Percentiles rank a stretch among this genome's conserved stretches.
Evolutionary conservation across 352 stramenopile genomes (phyloP).

Genomic region (Pythium guiyangense): DNA sequence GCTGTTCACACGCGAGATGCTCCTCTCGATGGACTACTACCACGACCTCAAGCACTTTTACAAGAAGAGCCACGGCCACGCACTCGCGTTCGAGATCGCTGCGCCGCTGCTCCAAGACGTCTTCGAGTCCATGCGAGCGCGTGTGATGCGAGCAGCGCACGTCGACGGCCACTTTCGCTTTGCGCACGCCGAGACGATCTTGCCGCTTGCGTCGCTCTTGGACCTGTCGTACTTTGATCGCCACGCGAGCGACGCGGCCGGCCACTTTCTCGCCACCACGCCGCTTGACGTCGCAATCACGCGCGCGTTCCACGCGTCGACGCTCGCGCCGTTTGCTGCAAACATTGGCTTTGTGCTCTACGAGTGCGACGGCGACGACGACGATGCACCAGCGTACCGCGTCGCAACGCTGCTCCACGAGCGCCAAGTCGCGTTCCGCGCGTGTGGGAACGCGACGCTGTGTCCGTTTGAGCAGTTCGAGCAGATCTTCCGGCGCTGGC

Average conservation of each 20-base stretch:
- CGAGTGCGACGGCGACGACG: constrained; percentile 27
- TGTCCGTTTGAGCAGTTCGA: constrained; percentile 59
- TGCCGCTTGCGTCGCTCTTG: constrained; percentile 67
- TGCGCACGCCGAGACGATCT: constrained; percentile 79
- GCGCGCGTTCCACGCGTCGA: constrained; percentile 53
- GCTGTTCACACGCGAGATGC: constrained; percentile 57
- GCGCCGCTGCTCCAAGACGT: constrained; percentile 66
- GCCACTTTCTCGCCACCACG: constrained; percentile 57
- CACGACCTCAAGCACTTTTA: constrained; percentile 87
- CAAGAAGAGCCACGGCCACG: constrained; percentile 74
- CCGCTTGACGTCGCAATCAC: constrained; percentile 39
- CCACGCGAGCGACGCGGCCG: constrained; percentile 42
- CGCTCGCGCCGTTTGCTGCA: constrained; percentile 62
- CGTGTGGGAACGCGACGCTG: constrained; percentile 32
- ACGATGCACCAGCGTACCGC: constrained; percentile 15
- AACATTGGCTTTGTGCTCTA: constrained; percentile 86
- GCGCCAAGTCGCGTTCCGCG: constrained; percentile 45
- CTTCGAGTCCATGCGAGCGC: constrained; percentile 44
- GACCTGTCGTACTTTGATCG: constrained; percentile 71
- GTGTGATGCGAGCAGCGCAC: constrained; percentile 9
- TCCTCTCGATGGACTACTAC: constrained; percentile 82
- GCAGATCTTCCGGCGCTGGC: constrained; percentile 51
- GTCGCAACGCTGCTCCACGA: constrained; percentile 71
- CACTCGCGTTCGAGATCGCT: constrained; percentile 70
- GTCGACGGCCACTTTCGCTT: constrained; percentile 78